Conservation (phyloP, 2,329 filamentous ascomycete species). For the Stemphylium lycopersici region DNA sequence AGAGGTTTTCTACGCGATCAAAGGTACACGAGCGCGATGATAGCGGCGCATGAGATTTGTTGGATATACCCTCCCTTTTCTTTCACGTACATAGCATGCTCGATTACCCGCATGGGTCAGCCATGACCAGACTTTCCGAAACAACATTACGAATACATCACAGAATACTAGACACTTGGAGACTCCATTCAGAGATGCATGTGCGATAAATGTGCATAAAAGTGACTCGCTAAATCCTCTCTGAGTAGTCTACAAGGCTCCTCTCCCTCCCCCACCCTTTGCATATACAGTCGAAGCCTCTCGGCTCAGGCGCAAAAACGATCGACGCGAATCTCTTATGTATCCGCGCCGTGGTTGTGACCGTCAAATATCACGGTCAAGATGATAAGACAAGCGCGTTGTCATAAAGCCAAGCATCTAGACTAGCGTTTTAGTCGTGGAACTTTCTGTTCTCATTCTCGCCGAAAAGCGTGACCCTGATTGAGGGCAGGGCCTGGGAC, state of each 20-base stretch:
- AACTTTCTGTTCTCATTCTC: constrained; percentile 96
- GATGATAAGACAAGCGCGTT: background rate
- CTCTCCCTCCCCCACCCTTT: background rate
- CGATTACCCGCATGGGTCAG: background rate
- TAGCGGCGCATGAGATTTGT: background rate
- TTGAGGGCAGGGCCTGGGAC: constrained; percentile 80
- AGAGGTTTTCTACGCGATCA: background rate
- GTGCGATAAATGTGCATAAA: constrained; percentile 13
- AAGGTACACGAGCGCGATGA: constrained; percentile 3
- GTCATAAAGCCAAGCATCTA: background rate
- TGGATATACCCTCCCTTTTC: constrained; percentile 5
- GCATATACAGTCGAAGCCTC: constrained; percentile 1
- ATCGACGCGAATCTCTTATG: background rate
- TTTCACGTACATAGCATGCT: background rate
- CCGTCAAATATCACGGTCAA: background rate
- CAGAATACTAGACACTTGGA: background rate
- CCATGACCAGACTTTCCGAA: too few relatives aligned
- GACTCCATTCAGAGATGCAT: background rate
- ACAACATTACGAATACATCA: too few relatives aligned
- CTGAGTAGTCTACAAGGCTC: constrained; percentile 19
- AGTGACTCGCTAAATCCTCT: constrained; percentile 18
- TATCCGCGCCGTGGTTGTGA: constrained; percentile 3
- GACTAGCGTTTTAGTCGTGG: constrained; percentile 69
- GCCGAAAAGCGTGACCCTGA: constrained; percentile 87
- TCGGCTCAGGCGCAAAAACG: background rate